Evolutionary conservation across 306 rosid species (phyloP), one percentile per base, ranked within the genome.

Genomic region (Acacia confusa): DNA sequence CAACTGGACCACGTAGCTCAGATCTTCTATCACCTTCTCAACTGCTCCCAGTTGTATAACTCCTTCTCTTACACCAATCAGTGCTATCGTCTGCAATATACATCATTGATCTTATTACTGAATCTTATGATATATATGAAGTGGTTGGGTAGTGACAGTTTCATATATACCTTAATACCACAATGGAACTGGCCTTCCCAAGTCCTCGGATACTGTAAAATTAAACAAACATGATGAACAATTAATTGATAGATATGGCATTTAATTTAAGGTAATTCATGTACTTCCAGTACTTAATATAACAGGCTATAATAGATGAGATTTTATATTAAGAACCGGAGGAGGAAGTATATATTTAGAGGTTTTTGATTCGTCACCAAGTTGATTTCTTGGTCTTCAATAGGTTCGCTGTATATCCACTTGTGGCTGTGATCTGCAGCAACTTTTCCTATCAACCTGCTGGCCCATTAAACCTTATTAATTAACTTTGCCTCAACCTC

Each of bases 171-270:
- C 99, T 93, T 93, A 79, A 95, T 93, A 76, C 99, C 99, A 77
- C 98, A 95, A 82, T 93, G 92, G 85, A 95, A 95, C 90, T 95
- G 99, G 30, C 98, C 97, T 88, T 95, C 99, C 99, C 99, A 95
- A 60, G 99, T 95, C 84, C 99, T 85, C 82, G 99, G 99, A 80
- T 92, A 95, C 99, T 95, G 94, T 38, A n/a, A 81, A 82, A 84
- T 75, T 45, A 67, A 66, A 82, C 78, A 52, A 60, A 61, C 60
- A 68, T 9, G 72, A 68, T 17, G 72, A 30, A 16, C 40, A 17
- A 13, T 22, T 57, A 45, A n/a, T 50, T 50, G 16, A 22, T 60
- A 34, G 34, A 24, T 60, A 24, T 60, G 17, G 12, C 66, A 11
- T 22, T 24, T 7, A 60, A 25, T 10, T 60, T 60, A 24, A 0